Evolutionary conservation across 768 basidiomycete genomes (phyloP).

Genomic region (Xerocomellus dryophilus): DNA sequence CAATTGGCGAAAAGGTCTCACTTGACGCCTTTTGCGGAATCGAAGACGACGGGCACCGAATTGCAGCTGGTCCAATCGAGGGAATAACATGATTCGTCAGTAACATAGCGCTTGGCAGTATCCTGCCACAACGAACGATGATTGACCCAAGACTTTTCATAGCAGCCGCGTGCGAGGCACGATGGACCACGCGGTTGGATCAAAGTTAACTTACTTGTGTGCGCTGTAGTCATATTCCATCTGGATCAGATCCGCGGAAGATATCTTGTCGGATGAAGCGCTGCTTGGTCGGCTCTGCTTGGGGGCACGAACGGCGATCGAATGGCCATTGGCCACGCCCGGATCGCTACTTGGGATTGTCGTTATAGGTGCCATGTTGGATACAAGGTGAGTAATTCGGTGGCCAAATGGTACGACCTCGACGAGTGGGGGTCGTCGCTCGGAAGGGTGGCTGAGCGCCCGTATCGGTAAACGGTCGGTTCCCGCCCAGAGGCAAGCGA

Average conservation of each 20-base stretch:
- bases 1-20: constrained; percentile 50
- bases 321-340: constrained; percentile 13
- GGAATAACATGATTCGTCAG: constrained; percentile 38
- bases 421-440: constrained; percentile 5
- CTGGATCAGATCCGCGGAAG: constrained; percentile 69
- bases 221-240: constrained; percentile 82
- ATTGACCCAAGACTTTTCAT: constrained; percentile 20
- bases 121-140: constrained; percentile 5
- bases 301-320: constrained; percentile 4
- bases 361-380: constrained; percentile 27
- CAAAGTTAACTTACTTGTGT: constrained; percentile 70
- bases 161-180: constrained; percentile 24
- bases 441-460: neutral
- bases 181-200: neutral
- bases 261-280: constrained; percentile 29
- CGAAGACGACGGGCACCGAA: constrained; percentile 92
- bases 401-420: neutral
- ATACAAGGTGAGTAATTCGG: neutral
- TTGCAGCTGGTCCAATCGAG: constrained; percentile 75
- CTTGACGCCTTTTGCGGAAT: constrained; percentile 85
- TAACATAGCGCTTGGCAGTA: constrained; percentile 16
- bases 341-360: constrained; percentile 1
- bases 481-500: no score
- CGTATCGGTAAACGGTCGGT: no score
- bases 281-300: constrained; percentile 17